Evolutionary conservation across 2,329 filamentous ascomycete genomes (phyloP).

Genomic region (Penicillium sp.): DNA sequence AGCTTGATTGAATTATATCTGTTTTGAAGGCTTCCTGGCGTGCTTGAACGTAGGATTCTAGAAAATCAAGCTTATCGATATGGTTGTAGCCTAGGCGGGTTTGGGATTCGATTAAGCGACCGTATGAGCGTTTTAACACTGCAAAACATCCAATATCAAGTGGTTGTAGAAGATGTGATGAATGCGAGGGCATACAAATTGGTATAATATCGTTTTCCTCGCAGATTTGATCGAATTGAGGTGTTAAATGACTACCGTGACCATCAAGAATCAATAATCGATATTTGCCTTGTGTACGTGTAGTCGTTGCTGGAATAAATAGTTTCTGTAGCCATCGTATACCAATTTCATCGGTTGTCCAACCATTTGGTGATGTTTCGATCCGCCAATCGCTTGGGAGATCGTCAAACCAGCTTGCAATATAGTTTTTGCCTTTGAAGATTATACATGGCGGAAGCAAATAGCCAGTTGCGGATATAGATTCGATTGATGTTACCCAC

Average conservation of each 20-base stretch:
- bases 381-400: conserved; percentile 8
- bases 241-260: conserved; percentile 39
- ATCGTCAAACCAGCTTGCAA: conserved; percentile 14
- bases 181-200: background rate
- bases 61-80: background rate
- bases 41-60: background rate
- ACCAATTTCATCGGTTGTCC: conserved; percentile 38
- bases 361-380: conserved; percentile 36
- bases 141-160: too few species aligned
- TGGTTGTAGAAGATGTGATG: background rate
- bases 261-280: conserved; percentile 41
- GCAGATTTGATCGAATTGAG: conserved; percentile 40
- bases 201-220: background rate
- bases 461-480: conserved; percentile 11
- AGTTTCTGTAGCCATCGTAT: conserved; percentile 39
- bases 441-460: conserved; percentile 15
- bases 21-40: background rate
- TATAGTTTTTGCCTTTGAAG: conserved; percentile 16
- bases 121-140: background rate
- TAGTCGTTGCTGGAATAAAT: conserved; percentile 38
- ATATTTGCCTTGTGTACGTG: conserved; percentile 29
- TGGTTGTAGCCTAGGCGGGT: background rate
- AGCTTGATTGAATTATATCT: background rate
- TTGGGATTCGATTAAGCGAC: background rate
- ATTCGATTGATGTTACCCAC: conserved; percentile 18